phyloP scores from a whole-genome alignment of 352 stramenopile species.

The Phytopythium cucurbitacearum region DNA sequence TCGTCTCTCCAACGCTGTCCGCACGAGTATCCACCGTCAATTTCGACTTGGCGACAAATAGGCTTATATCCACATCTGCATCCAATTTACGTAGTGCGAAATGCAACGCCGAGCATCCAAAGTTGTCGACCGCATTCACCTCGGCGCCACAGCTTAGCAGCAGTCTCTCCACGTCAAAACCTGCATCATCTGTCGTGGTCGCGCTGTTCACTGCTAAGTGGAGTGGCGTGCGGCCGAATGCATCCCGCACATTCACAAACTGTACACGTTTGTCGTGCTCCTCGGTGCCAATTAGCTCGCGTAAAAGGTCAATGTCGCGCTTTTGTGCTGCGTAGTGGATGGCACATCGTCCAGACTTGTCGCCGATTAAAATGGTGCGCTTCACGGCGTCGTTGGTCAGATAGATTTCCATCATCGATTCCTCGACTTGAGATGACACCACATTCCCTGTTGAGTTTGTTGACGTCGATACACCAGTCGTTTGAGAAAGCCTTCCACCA shows the following conservation, averaged over 20 bases:
- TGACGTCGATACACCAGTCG: no score
- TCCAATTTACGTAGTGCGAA: slow-evolving; percentile 66
- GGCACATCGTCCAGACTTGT: slow-evolving; percentile 39
- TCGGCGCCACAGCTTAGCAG: slow-evolving; percentile 52
- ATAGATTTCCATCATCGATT: no score
- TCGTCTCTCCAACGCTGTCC: slow-evolving; percentile 34
- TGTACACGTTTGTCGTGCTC: slow-evolving; percentile 10
- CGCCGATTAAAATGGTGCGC: slow-evolving; percentile 32
- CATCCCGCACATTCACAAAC: slow-evolving; percentile 45
- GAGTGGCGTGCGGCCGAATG: slow-evolving; percentile 44
- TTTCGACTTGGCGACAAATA: slow-evolving; percentile 34
- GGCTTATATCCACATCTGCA: slow-evolving; percentile 47
- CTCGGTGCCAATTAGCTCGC: slow-evolving; percentile 27
- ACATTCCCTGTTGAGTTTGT: no score
- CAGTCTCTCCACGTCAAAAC: slow-evolving; percentile 65
- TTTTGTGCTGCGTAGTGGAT: slow-evolving; percentile 55
- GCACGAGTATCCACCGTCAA: slow-evolving; percentile 21
- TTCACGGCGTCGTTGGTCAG: slow-evolving; percentile 33
- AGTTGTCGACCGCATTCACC: slow-evolving; percentile 45
- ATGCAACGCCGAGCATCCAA: slow-evolving; percentile 54
- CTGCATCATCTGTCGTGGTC: slow-evolving; percentile 55
- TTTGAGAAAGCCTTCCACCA: no score
- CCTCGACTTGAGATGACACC: no score
- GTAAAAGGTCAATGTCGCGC: slow-evolving; percentile 52
- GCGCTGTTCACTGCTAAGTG: slow-evolving; percentile 66